phyloP scores from a whole-genome alignment of 441 rosid genomes.

The Hura crepitans region DNA sequence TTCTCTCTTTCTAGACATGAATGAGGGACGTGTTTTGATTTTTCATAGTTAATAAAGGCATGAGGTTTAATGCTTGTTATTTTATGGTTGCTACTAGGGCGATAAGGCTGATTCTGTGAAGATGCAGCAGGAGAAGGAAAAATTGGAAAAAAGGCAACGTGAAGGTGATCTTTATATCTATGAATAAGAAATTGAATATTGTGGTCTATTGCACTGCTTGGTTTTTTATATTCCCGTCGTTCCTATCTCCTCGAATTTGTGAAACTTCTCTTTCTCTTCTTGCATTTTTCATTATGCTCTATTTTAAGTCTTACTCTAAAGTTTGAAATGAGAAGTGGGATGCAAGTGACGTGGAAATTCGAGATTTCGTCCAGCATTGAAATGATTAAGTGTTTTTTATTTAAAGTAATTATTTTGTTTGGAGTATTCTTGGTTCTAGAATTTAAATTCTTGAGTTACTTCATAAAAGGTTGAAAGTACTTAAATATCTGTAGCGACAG shows the following conservation, averaged over 20 bases:
- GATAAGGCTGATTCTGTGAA: slow-evolving; percentile 60
- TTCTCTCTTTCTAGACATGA: background rate
- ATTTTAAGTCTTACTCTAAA: no score
- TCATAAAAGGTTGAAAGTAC: no score
- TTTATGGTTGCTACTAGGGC: slow-evolving; percentile 35
- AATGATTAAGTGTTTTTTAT: no score
- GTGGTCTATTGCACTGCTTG: background rate
- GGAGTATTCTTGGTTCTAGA: no score
- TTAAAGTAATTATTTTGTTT: no score
- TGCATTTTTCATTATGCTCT: no score
- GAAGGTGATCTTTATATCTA: slow-evolving; percentile 47
- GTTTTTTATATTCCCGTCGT: background rate
- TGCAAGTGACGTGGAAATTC: no score
- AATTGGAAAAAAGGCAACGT: slow-evolving; percentile 57
- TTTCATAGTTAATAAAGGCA: background rate
- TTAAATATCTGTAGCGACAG: no score
- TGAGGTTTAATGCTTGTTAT: background rate
- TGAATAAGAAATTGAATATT: background rate
- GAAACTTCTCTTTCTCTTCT: background rate
- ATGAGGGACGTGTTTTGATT: background rate
- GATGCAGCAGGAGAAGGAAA: slow-evolving; percentile 62
- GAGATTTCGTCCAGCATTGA: no score
- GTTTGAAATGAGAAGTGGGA: no score
- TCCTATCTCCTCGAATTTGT: no score
- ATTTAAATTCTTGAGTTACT: no score